Evolutionary conservation across 495 filamentous ascomycete species (phyloP), one percentile per base, ranked within the genome.

Genomic region (Bryoglossum gracile): DNA sequence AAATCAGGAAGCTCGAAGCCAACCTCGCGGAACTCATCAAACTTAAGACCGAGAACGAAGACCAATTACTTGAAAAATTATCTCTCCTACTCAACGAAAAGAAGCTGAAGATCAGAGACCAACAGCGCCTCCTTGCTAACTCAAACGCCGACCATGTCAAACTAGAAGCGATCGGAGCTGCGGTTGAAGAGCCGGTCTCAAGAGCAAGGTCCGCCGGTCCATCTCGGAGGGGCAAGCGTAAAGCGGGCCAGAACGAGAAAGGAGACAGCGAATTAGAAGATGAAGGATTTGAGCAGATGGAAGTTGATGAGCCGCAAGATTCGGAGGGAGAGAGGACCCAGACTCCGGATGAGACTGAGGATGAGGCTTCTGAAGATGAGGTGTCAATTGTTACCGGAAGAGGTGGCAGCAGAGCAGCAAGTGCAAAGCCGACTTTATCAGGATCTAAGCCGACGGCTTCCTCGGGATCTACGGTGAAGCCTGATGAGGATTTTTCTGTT

Each of bases 81-180:
- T 73, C 73, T 26, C 70, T 75, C 16, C 63, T 94, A 1, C 64
- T 95, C 0, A 95, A 95, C 54, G 81, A 82, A 56, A 95, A 95
- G 66, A 95, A 95, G 64, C 69, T 86, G n/a, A 94, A 92, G 65
- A 91, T 95, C 18, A 70, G 87, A 23, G 83, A 91, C 51, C 86
- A 92, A 61, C 82, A 88, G 52, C 74, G 82, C 16, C 56, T 89
- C 8, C 62, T 92, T 4, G 75, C 66, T 62, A 5, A 58, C 53
- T 28, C 58, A 18, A 54, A 55, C 11, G 53, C 46, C 18, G 57
- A 46, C 4, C 47, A 23, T 8, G 42, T 33, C 40, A 52, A 41
- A 22, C 41, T 38, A 17, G 48, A 42, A 34, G 46, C 28, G 3
- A 42, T 23, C 54, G 43, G 53, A 17, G 48, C 37, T 28, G 46